Percentiles rank a stretch among this genome's conserved stretches.
Conservation (phyloP, 2,329 filamentous ascomycete species). For the Exophiala sideris region DNA sequence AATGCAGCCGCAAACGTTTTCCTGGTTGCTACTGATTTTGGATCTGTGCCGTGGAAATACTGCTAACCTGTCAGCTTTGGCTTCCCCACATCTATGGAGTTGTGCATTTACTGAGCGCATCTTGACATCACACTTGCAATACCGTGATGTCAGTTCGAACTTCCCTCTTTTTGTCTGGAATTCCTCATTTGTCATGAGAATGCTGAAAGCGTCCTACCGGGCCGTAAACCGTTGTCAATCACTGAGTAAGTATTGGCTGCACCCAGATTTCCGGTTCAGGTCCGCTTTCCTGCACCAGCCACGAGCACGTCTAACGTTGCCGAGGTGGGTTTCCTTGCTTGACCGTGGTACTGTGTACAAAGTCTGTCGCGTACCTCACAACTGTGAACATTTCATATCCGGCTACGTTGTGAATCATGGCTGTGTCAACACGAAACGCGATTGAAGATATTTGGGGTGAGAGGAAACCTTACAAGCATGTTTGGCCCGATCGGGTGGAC, state of each 20-base stretch:
- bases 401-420: background rate
- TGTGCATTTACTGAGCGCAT: background rate
- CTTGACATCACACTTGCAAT: background rate
- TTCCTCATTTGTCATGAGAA: background rate
- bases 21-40: no score
- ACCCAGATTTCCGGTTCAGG: background rate
- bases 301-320: no score
- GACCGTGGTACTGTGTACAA: no score
- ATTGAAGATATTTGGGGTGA: slow-evolving; percentile 35
- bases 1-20: no score
- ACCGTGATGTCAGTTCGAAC: background rate
- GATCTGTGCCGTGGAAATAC: no score
- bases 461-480: slow-evolving; percentile 35
- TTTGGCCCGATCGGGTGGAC: slow-evolving; percentile 37
- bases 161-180: no score
- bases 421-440: slow-evolving; percentile 26
- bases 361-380: no score
- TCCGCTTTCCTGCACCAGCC: no score
- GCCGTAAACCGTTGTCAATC: background rate
- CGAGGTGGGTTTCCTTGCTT: no score
- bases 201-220: background rate
- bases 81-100: background rate
- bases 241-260: background rate
- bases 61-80: no score
- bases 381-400: no score